phyloP scores from a whole-genome alignment of 78 protist genomes.

The Carpediemonas membranifera region DNA sequence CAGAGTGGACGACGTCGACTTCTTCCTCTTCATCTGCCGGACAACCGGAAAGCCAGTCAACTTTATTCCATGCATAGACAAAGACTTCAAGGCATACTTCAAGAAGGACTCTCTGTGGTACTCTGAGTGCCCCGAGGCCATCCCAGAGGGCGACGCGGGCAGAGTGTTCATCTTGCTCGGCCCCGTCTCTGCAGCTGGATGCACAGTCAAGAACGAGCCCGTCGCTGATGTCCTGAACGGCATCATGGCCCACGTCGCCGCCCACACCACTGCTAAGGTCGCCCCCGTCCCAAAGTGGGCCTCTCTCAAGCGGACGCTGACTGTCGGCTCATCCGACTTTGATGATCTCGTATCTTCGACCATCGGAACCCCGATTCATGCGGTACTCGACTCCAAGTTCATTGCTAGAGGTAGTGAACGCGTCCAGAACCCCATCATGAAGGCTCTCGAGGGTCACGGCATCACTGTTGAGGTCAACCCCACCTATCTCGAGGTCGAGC shows the following conservation, averaged over 20 bases:
- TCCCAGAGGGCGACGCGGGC: constrained; percentile 25
- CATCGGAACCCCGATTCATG: background rate
- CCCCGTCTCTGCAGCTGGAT: constrained; percentile 32
- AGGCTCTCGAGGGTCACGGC: too few species aligned
- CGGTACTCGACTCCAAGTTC: background rate
- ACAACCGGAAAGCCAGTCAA: constrained; percentile 35
- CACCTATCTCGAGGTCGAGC: too few species aligned
- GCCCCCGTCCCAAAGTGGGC: too few species aligned
- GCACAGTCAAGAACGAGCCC: constrained; percentile 33
- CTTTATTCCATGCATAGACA: constrained; percentile 43
- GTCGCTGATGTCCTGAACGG: constrained; percentile 26
- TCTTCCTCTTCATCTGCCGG: constrained; percentile 31
- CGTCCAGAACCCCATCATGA: too few species aligned
- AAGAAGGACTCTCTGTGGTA: constrained; percentile 52
- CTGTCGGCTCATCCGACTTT: too few species aligned
- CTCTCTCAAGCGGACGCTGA: too few species aligned
- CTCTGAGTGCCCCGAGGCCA: constrained; percentile 34
- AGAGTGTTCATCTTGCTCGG: constrained; percentile 48
- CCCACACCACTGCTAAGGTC: background rate
- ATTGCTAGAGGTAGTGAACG: background rate
- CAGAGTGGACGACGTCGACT: constrained; percentile 22
- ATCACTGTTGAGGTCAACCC: too few species aligned
- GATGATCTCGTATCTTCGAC: background rate
- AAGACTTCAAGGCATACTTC: constrained; percentile 25
- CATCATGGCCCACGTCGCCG: constrained; percentile 8